Percentiles rank a stretch among this genome's conserved stretches.
phyloP scores from a whole-genome alignment of 768 basidiomycete species.

The Lanmaoa rubissima region DNA sequence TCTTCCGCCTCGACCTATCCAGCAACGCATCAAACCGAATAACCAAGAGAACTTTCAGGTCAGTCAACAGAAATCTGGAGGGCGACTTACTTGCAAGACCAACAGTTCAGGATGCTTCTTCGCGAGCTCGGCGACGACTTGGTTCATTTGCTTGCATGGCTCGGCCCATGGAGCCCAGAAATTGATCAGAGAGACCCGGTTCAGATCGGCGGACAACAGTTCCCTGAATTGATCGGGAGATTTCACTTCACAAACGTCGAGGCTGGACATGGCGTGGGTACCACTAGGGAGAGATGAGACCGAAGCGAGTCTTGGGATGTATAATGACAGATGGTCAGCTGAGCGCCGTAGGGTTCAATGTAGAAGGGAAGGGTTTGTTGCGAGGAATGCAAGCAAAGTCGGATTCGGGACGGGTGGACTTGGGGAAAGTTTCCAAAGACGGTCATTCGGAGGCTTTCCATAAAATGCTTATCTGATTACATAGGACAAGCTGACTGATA shows the following conservation, averaged over 20 bases:
- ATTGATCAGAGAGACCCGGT: slow-evolving; percentile 81
- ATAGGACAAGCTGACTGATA: not conserved
- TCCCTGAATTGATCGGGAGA: slow-evolving; percentile 73
- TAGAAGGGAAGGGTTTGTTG: not conserved
- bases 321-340: not conserved
- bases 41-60: not conserved
- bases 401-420: not conserved
- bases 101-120: slow-evolving; percentile 66
- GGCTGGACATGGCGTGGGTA: slow-evolving; percentile 18
- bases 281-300: not conserved
- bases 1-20: slow-evolving; percentile 78
- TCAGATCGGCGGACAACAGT: slow-evolving; percentile 72
- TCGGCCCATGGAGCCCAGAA: slow-evolving; percentile 95
- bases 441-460: too few species aligned
- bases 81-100: slow-evolving; percentile 65
- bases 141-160: slow-evolving; percentile 88
- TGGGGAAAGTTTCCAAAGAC: not conserved
- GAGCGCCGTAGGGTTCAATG: not conserved
- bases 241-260: slow-evolving; percentile 48
- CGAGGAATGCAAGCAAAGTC: not conserved
- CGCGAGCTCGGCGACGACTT: slow-evolving; percentile 69
- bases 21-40: not conserved
- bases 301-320: not conserved
- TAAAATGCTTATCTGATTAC: not conserved
- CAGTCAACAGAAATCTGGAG: not conserved